These are phyloP conservation scores for Cladosporium sp. DNA, from an alignment of 2,329 filamentous ascomycete genomes.

Conservation along the genomic window DNA sequence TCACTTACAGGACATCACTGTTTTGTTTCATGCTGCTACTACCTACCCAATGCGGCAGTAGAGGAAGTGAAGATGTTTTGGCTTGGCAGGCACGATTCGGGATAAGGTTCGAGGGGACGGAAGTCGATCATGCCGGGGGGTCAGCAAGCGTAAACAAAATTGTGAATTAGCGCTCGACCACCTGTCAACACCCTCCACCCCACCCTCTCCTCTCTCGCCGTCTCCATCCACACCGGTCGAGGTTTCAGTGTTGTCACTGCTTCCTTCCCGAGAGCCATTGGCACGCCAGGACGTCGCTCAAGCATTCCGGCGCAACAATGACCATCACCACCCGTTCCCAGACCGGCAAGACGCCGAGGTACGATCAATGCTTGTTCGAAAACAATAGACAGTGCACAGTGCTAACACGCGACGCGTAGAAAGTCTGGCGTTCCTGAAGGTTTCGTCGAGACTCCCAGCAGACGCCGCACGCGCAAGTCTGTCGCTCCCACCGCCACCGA, in stretches of 20 bases:
- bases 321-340: slow-evolving; percentile 41
- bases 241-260: not conserved
- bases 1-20: too few relatives aligned
- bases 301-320: slow-evolving; percentile 13
- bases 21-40: too few relatives aligned
- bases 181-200: slow-evolving; percentile 10
- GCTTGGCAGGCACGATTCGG: slow-evolving; percentile 9
- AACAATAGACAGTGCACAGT: not conserved
- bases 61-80: slow-evolving; percentile 1
- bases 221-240: not conserved
- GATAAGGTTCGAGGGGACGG: slow-evolving; percentile 8
- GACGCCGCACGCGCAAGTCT: slow-evolving; percentile 41
- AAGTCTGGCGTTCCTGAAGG: slow-evolving; percentile 39
- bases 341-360: slow-evolving; percentile 47
- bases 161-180: slow-evolving; percentile 6
- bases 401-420: slow-evolving; percentile 19
- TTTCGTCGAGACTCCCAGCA: slow-evolving; percentile 46
- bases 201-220: not conserved
- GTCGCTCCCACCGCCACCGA: slow-evolving; percentile 23
- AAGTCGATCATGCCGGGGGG: slow-evolving; percentile 7
- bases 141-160: slow-evolving; percentile 6
- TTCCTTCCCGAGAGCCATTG: slow-evolving; percentile 7
- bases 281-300: slow-evolving; percentile 2
- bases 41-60: too few relatives aligned
- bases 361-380: slow-evolving; percentile 18